Evolutionary conservation across 1,284 basidiomycete species (phyloP).

Genomic region (Dichomitus squalens): DNA sequence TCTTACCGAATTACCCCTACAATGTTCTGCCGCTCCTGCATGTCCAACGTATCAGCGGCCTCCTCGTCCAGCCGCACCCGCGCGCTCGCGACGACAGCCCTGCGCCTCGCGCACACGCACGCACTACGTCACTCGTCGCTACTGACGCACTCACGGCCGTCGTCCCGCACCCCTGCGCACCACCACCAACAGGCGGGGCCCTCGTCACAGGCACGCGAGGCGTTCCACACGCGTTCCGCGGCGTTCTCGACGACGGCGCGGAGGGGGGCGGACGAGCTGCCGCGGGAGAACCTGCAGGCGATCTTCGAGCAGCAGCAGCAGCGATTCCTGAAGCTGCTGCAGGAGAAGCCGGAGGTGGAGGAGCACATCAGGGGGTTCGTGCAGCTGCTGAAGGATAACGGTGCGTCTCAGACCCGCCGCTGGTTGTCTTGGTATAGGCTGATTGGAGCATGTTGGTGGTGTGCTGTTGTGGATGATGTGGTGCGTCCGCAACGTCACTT

Average conservation of each 20-base stretch:
- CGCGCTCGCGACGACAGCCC: conserved; percentile 11
- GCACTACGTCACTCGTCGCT: conserved; percentile 14
- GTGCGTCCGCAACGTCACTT: not conserved
- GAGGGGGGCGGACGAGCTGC: conserved; percentile 35
- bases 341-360: conserved; percentile 52
- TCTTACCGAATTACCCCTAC: not conserved
- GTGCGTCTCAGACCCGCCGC: conserved; percentile 34
- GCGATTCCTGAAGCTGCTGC: conserved; percentile 50
- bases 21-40: conserved; percentile 13
- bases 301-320: conserved; percentile 44
- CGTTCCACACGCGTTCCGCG: conserved; percentile 6
- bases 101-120: conserved; percentile 16
- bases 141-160: not conserved
- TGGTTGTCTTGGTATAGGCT: not conserved
- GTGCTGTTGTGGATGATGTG: no score
- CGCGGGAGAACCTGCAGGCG: conserved; percentile 35
- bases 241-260: conserved; percentile 24
- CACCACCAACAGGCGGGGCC: not conserved
- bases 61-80: conserved; percentile 5
- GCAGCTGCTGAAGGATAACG: conserved; percentile 49
- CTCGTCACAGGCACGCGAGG: conserved; percentile 11
- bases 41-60: conserved; percentile 11
- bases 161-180: not conserved
- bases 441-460: not conserved
- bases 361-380: conserved; percentile 50